Percentiles rank a stretch among this genome's conserved stretches.
Conservation (phyloP, 1,284 basidiomycete species). For the Ceratobasidium sp. region DNA sequence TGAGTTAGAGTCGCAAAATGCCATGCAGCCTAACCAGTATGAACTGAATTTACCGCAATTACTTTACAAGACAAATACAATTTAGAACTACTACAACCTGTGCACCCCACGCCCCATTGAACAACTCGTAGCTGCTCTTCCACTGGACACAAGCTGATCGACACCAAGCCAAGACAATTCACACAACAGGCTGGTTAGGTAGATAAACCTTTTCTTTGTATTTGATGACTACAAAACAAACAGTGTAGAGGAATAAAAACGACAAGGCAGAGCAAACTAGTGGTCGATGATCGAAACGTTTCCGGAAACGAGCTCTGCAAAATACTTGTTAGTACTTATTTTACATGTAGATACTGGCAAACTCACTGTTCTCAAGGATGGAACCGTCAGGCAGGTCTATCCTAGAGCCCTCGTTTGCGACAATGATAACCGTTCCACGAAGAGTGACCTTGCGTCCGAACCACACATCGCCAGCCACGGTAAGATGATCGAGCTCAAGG, state of each 20-base stretch:
- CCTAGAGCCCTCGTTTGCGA: conserved; percentile 92
- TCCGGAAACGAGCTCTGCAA: conserved; percentile 62
- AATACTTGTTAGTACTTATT: not conserved
- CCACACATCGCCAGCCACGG: conserved; percentile 95
- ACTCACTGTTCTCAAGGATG: conserved; percentile 88
- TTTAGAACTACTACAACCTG: no score
- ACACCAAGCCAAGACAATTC: no score
- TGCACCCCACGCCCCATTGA: no score
- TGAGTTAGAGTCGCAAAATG: no score
- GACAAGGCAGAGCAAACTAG: conserved; percentile 50
- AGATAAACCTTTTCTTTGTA: not conserved
- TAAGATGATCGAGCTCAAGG: conserved; percentile 94
- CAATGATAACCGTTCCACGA: conserved; percentile 87
- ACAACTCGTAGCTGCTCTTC: no score
- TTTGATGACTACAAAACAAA: conserved; percentile 24
- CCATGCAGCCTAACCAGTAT: no score
- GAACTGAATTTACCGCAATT: no score
- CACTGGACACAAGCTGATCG: no score
- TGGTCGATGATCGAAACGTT: conserved; percentile 67
- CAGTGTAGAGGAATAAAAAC: not conserved
- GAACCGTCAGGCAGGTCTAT: conserved; percentile 97
- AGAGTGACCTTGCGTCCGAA: conserved; percentile 94
- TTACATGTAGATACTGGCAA: not conserved
- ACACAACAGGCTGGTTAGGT: no score
- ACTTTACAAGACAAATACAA: no score